Base-by-base conservation (phyloP, 306 rosid genomes). In the Prinsepia uniflora region DNA sequence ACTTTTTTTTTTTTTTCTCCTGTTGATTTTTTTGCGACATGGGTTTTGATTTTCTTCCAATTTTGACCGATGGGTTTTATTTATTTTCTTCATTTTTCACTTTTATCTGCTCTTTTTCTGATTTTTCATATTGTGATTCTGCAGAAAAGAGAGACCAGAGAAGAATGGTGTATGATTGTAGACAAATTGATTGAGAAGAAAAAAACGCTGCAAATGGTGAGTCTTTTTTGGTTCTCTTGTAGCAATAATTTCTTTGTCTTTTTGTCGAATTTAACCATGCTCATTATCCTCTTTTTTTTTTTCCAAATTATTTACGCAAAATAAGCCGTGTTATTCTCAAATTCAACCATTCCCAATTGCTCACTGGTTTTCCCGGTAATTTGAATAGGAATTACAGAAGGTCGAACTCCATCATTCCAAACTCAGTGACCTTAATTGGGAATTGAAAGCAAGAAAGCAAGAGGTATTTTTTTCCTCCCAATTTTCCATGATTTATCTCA, bases 121-220 rank as follows among this genome's bases (percentile, higher is more conserved):
- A 12, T 34, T 34, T 59, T 42, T 59, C 43, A 13, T 59, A 0
- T 34, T 14, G 3, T 59, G 11, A 4, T 11, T 57, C 36, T 17
- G 70, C 8, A 86, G 90, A 84, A 79, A 72, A 83, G 55, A 69
- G 86, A 81, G 90, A 84, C 77, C 72, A 83, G 55, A 69, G 86
- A 81, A 14, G 82, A 83, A 11, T 79, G 57, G 85, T 14, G 58
- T 34, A 71, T 58, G 68, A 53, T 14, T 19, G 58, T 82, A 3
- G 68, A 82, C 13, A 82, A 70, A 40, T 55, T 82, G 17, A 81
- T 78, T 6, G 40, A 61, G 20, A 34, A 52, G 42, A 79, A 64
- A 65, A 70, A 74, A 5, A 60, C 40, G 59, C 70, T 82, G 13
- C 15, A 20, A 44, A 72, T 71, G 72, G 97, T 88, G 44, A 78